Evolutionary conservation across 75 land plant species (phyloP), one percentile per base, ranked within the genome.

Genomic region (Gnetum montanum): DNA sequence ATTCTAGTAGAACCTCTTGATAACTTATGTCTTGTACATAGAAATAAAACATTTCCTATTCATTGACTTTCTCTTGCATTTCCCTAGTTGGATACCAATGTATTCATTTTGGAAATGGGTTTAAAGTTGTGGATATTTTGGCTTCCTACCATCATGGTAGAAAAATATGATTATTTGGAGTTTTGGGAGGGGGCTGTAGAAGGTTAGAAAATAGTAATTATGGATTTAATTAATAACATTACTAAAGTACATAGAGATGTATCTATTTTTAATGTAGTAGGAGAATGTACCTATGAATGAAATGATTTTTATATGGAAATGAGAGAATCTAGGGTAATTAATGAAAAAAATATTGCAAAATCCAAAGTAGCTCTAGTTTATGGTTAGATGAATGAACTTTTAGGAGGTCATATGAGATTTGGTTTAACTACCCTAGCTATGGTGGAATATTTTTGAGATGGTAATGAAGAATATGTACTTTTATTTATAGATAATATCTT

Each of bases 401-500:
- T 13, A 36, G 12, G 38, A 36, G 38, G 1, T 36, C 38, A 8
- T 13, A 36, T 36, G 1, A 55, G 60, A 62, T 59, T 69, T 37
- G 54, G 66, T 62, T 69, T 69, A 63, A 62, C 18, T 57, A 30
- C 60, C 47, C 30, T 65, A 71, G 46, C 69, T 31, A 65, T 65
- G 52, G 69, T 0, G 3, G 63, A 71, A 71, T 71, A 71, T 71
- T 71, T 70, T 23, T 23, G 37, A 59, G 74, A 65, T 71, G 51
- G 46, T 45, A 60, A 71, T 54, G 52, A 60, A 36, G 58, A 71
- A 71, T 31, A 65, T 34, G 41, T 60, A 59, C 69, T 65, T 8
- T 24, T 61, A 61, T 61, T 61, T 49, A 61, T 61, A 49, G 57
- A 61, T 15, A 61, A 61, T n/a, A 61, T 61, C 13, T 49, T 61